phyloP scores from a whole-genome alignment of 2,329 filamentous ascomycete species.

The Pyrenochaeta sp. region DNA sequence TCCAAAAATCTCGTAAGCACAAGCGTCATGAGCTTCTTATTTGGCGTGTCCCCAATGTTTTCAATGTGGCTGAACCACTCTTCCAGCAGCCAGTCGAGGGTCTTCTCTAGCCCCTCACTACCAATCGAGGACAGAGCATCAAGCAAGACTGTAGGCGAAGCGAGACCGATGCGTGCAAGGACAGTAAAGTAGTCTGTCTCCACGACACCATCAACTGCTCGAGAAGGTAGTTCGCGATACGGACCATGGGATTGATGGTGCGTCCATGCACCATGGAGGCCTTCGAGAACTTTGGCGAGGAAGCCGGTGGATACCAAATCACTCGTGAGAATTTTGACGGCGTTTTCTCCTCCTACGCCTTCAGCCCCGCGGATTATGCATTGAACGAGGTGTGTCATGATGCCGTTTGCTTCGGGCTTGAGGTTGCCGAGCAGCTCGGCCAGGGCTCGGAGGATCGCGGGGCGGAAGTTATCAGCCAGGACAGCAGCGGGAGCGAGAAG shows the following conservation, averaged over 20 bases:
- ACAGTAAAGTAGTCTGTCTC: constrained; percentile 88
- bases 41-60: constrained; percentile 69
- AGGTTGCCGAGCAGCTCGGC: constrained; percentile 55
- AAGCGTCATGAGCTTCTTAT: constrained; percentile 76
- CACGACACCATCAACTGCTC: constrained; percentile 75
- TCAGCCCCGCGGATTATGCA: constrained; percentile 60
- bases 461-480: constrained; percentile 53
- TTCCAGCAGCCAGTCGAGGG: constrained; percentile 59
- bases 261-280: constrained; percentile 50
- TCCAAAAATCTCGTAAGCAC: constrained; percentile 77
- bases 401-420: constrained; percentile 59
- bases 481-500: constrained; percentile 58
- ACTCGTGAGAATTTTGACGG: constrained; percentile 59
- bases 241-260: constrained; percentile 85
- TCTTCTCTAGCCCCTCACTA: constrained; percentile 37
- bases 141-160: constrained; percentile 74
- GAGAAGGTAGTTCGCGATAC: constrained; percentile 66
- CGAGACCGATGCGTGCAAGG: constrained; percentile 78
- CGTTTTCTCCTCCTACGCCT: constrained; percentile 59
- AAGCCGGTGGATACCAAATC: constrained; percentile 67
- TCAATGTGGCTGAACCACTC: constrained; percentile 75
- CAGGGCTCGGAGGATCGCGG: constrained; percentile 49
- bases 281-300: constrained; percentile 62
- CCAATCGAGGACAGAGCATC: constrained; percentile 56
- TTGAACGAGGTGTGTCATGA: constrained; percentile 57